phyloP scores from a whole-genome alignment of 768 basidiomycete genomes.

The Pisolithus marmoratus region DNA sequence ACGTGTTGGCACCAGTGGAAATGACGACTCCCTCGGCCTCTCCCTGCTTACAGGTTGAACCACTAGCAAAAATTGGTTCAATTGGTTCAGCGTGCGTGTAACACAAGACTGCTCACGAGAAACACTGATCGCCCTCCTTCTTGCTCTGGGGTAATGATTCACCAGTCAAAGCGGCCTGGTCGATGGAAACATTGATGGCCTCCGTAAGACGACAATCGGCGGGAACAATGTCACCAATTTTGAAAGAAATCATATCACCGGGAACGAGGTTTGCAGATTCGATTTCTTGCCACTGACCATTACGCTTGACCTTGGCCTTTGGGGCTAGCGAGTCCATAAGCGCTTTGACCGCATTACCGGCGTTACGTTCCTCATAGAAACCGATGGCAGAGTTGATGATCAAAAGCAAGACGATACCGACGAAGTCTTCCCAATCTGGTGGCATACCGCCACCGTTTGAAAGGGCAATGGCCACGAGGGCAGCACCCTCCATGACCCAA shows the following conservation, averaged over 20 bases:
- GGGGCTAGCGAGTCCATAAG: conserved; percentile 99
- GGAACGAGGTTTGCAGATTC: conserved; percentile 89
- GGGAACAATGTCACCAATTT: conserved; percentile 98
- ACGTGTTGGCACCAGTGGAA: conserved; percentile 95
- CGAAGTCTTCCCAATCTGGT: conserved; percentile 97
- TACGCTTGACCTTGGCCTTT: conserved; percentile 91
- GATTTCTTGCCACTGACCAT: conserved; percentile 81
- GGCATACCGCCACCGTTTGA: conserved; percentile 85
- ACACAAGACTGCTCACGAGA: conserved; percentile 67
- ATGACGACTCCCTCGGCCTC: conserved; percentile 99
- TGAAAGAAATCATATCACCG: conserved; percentile 96
- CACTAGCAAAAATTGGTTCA: conserved; percentile 38
- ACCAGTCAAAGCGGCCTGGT: conserved; percentile 96
- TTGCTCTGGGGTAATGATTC: conserved; percentile 93
- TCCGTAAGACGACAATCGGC: conserved; percentile 97
- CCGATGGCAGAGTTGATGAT: conserved; percentile 96
- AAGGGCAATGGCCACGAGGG: conserved; percentile 88
- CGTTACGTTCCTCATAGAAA: conserved; percentile 97
- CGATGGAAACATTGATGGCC: conserved; percentile 95
- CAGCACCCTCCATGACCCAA: conserved; percentile 99
- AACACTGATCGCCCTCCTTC: conserved; percentile 93
- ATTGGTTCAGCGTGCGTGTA: background rate
- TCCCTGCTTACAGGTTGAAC: conserved; percentile 98
- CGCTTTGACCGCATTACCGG: conserved; percentile 98
- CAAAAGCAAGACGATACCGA: conserved; percentile 88